Conservation (phyloP, 2,329 filamentous ascomycete genomes). For the Talaromyces sp. region DNA sequence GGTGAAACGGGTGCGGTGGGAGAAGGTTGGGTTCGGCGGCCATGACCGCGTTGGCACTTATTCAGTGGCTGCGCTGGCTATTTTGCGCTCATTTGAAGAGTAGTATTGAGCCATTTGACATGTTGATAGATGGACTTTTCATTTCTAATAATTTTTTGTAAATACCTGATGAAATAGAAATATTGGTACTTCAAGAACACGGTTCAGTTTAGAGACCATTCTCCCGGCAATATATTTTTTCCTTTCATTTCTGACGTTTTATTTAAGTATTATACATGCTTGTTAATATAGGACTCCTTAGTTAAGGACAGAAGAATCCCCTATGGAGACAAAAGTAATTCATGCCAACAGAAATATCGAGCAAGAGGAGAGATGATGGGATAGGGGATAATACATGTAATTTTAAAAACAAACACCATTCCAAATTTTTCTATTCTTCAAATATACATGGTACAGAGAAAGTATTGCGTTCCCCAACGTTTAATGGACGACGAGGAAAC, state of each 20-base stretch:
- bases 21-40: conserved; percentile 40
- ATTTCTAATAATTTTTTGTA: not conserved
- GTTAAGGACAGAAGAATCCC: not conserved
- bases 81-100: conserved; percentile 33
- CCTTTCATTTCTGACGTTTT: not conserved
- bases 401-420: conserved; percentile 1
- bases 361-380: not conserved
- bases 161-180: not conserved
- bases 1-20: conserved; percentile 39
- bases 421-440: not conserved
- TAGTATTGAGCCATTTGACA: conserved; percentile 4
- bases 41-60: conserved; percentile 38
- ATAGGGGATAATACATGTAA: conserved; percentile 4
- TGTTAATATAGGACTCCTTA: not conserved
- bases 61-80: conserved; percentile 31
- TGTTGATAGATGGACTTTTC: not conserved
- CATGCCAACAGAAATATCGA: not conserved
- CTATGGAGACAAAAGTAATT: not conserved
- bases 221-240: not conserved
- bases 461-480: not conserved
- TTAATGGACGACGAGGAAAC: conserved; percentile 14
- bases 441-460: not conserved
- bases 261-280: not conserved
- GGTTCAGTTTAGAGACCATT: not conserved
- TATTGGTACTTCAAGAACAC: not conserved